Evolutionary conservation across 2,329 filamentous ascomycete species (phyloP).

Genomic region (Parascedosporium putredinis): DNA sequence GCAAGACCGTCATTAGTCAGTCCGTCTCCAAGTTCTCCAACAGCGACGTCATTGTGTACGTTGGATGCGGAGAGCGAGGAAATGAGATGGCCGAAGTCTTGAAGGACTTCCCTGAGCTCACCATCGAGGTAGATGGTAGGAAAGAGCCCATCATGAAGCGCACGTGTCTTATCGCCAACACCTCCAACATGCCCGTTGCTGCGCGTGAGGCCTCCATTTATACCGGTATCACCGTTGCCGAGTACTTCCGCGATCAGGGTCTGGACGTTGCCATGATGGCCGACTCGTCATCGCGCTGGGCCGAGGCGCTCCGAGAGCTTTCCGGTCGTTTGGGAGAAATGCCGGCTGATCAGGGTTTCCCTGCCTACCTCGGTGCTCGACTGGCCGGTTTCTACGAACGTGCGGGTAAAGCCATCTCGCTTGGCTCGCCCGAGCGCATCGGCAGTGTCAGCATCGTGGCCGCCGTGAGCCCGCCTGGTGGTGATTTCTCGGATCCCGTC

Average conservation of each 20-base stretch:
- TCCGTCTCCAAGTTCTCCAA: conserved; percentile 99
- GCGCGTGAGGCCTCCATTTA: conserved; percentile 98
- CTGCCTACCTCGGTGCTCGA: conserved; percentile 92
- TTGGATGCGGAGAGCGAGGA: conserved; percentile 82
- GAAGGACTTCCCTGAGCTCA: conserved; percentile 98
- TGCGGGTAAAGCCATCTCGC: conserved; percentile 73
- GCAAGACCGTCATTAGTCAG: conserved; percentile 98
- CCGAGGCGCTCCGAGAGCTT: conserved; percentile 95
- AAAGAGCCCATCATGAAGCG: conserved; percentile 99
- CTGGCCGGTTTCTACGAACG: conserved; percentile 98
- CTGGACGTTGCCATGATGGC: conserved; percentile 99
- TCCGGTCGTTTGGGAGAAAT: conserved; percentile 98
- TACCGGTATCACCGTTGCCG: conserved; percentile 85
- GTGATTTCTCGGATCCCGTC: conserved; percentile 98
- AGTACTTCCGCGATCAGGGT: conserved; percentile 96
- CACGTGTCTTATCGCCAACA: conserved; percentile 96
- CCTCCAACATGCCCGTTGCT: conserved; percentile 98
- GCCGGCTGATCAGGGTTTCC: conserved; percentile 99
- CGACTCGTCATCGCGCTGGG: conserved; percentile 95
- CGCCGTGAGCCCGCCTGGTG: conserved; percentile 91
- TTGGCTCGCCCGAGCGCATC: conserved; percentile 79
- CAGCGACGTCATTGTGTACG: conserved; percentile 97
- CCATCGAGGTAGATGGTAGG: conserved; percentile 86
- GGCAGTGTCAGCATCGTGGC: conserved; percentile 97
- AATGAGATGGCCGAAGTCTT: conserved; percentile 99